These are phyloP conservation scores for Ensete ventricosum DNA, from an alignment of 176 grass and related monocot genomes.

Conservation along the genomic window DNA sequence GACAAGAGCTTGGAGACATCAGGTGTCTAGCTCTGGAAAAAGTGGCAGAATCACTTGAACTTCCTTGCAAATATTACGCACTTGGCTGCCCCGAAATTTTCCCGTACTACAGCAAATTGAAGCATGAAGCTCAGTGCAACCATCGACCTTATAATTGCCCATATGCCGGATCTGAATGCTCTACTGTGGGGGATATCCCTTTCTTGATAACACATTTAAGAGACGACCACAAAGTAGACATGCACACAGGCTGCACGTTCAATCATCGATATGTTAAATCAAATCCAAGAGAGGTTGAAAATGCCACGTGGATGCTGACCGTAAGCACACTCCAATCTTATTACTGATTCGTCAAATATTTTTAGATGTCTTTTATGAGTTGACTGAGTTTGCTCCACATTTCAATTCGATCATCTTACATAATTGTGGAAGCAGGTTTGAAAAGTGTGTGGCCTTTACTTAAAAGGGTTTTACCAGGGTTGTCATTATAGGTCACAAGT, in stretches of 20 bases:
- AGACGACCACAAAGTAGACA: conserved; percentile 30
- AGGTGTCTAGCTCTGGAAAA: conserved; percentile 27
- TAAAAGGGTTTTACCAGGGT: too few species aligned
- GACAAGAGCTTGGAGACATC: conserved; percentile 29
- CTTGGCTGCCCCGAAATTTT: conserved; percentile 28
- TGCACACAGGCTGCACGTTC: conserved; percentile 27
- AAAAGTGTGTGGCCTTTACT: too few species aligned
- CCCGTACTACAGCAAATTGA: conserved; percentile 28
- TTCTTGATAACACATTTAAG: conserved; percentile 23
- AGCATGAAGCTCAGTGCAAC: conserved; percentile 25
- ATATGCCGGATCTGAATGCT: conserved; percentile 29
- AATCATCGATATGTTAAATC: conserved; percentile 30
- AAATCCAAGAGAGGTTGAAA: conserved; percentile 29
- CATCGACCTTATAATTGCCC: conserved; percentile 23
- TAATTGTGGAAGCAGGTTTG: too few species aligned
- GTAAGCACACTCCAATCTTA: neutral
- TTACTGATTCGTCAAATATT: neutral
- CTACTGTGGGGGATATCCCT: conserved; percentile 19
- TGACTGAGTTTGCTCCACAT: neutral
- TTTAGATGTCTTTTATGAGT: too few species aligned
- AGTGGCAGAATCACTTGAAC: conserved; percentile 25
- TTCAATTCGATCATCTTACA: too few species aligned
- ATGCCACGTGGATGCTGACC: conserved; percentile 30
- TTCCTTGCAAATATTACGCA: conserved; percentile 26
- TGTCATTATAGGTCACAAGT: too few species aligned